phyloP scores from a whole-genome alignment of 2,329 filamentous ascomycete genomes.

The Botrytis tulipae region DNA sequence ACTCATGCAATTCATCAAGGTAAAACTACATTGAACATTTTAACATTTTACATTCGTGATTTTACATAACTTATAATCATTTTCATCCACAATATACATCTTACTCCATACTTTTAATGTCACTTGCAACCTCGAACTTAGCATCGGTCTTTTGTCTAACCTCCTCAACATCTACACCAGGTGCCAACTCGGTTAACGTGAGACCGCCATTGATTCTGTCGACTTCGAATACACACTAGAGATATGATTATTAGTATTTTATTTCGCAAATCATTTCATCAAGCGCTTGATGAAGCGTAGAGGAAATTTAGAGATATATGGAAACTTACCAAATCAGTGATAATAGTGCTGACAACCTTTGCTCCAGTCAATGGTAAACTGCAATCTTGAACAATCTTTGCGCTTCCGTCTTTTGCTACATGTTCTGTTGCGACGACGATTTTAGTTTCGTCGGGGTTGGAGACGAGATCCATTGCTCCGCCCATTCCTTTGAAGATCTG shows the following conservation, averaged over 20 bases:
- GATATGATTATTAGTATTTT: not conserved
- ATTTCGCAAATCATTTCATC: no score
- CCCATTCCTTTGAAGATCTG: slow-evolving; percentile 75
- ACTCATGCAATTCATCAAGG: not conserved
- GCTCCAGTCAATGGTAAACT: slow-evolving; percentile 63
- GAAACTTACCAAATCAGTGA: slow-evolving; percentile 65
- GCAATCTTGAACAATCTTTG: slow-evolving; percentile 66
- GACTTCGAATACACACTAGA: slow-evolving; percentile 68
- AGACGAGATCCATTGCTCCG: slow-evolving; percentile 70
- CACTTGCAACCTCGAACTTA: slow-evolving; percentile 59
- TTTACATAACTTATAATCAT: not conserved
- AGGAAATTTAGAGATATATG: no score
- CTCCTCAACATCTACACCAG: slow-evolving; percentile 66
- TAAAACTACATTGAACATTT: not conserved
- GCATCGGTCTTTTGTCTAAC: slow-evolving; percentile 69
- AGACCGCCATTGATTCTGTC: slow-evolving; percentile 60
- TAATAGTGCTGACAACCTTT: slow-evolving; percentile 66
- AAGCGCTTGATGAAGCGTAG: not conserved
- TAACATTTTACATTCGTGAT: not conserved
- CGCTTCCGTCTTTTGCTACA: slow-evolving; percentile 63
- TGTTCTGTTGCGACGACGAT: slow-evolving; percentile 70
- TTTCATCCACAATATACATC: not conserved
- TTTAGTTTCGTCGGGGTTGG: slow-evolving; percentile 68
- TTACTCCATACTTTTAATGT: slow-evolving; percentile 50
- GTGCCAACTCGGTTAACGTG: slow-evolving; percentile 68